Conservation (phyloP, 306 rosid species). For the Astragalus membranaceus region DNA sequence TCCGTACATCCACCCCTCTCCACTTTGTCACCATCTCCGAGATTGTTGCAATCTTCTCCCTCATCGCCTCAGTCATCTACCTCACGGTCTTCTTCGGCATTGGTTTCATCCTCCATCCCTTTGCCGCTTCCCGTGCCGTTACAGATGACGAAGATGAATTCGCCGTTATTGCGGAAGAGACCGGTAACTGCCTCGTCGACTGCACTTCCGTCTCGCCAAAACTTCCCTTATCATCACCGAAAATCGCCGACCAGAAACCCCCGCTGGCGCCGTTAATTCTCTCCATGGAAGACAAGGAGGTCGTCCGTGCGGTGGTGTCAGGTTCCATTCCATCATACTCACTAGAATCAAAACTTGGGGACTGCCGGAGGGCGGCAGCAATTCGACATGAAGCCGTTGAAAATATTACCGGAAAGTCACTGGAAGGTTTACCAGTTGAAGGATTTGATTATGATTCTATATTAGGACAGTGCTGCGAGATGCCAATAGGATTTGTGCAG, state of each 20-base stretch:
- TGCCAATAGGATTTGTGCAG: slow-evolving; percentile 81
- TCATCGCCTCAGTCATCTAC: slow-evolving; percentile 68
- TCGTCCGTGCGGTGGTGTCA: slow-evolving; percentile 44
- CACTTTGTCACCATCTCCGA: slow-evolving; percentile 64
- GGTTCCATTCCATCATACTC: slow-evolving; percentile 65
- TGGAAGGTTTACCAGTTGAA: slow-evolving; percentile 55
- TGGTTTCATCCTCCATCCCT: slow-evolving; percentile 50
- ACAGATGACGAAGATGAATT: slow-evolving; percentile 39
- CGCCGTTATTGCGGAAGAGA: slow-evolving; percentile 32
- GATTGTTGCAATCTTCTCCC: slow-evolving; percentile 48
- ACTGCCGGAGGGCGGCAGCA: slow-evolving; percentile 58
- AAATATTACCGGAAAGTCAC: slow-evolving; percentile 42
- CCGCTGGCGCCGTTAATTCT: not conserved
- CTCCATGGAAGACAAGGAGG: slow-evolving; percentile 48
- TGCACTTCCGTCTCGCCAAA: slow-evolving; percentile 25
- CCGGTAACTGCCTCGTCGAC: slow-evolving; percentile 41
- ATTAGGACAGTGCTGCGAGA: slow-evolving; percentile 90
- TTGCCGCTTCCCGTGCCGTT: slow-evolving; percentile 44
- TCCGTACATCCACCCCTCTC: slow-evolving; percentile 78
- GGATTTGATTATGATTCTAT: slow-evolving; percentile 74
- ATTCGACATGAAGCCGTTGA: slow-evolving; percentile 65
- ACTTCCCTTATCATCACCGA: slow-evolving; percentile 20
- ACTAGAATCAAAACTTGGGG: slow-evolving; percentile 60
- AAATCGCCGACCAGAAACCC: not conserved
- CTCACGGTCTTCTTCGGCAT: slow-evolving; percentile 79